Evolutionary conservation across 306 rosid genomes (phyloP).

Genomic region (Morella rubra): DNA sequence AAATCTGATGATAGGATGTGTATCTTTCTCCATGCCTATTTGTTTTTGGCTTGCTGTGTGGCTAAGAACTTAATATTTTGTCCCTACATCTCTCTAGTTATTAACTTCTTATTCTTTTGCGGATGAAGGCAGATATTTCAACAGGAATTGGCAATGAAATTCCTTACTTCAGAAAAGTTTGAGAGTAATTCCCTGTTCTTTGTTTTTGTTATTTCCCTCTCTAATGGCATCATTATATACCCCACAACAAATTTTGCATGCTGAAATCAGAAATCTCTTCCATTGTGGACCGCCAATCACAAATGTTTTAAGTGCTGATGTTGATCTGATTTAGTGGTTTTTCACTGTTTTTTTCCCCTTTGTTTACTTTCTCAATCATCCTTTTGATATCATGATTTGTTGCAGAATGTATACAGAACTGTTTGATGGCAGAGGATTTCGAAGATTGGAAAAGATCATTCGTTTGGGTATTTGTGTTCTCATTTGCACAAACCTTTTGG

Average conservation of each 20-base stretch:
- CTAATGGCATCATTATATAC: not conserved
- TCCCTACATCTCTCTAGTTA: slow-evolving; percentile 1
- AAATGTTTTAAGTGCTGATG: not conserved
- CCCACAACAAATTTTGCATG: not conserved
- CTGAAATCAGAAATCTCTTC: not conserved
- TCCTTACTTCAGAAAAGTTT: slow-evolving; percentile 29
- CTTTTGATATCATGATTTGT: not conserved
- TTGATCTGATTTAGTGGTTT: not conserved
- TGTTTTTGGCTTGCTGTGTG: not conserved
- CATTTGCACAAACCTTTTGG: slow-evolving; percentile 59
- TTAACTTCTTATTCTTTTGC: slow-evolving; percentile 39
- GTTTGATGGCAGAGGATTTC: slow-evolving; percentile 35
- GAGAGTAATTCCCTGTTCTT: slow-evolving; percentile 52
- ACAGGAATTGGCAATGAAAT: slow-evolving; percentile 47
- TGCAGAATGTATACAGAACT: slow-evolving; percentile 39
- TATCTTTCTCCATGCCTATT: not conserved
- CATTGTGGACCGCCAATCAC: not conserved
- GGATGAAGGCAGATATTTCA: slow-evolving; percentile 82
- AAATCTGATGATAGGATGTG: not conserved
- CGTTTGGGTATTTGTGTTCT: slow-evolving; percentile 51
- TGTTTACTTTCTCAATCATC: no score
- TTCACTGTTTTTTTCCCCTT: no score
- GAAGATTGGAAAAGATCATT: slow-evolving; percentile 40
- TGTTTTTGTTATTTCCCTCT: not conserved
- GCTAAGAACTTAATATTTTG: not conserved